Evolutionary conservation across 805 yeast species (phyloP), one percentile per base, ranked within the genome.

Genomic region (Zygotorulaspora danielsina): DNA sequence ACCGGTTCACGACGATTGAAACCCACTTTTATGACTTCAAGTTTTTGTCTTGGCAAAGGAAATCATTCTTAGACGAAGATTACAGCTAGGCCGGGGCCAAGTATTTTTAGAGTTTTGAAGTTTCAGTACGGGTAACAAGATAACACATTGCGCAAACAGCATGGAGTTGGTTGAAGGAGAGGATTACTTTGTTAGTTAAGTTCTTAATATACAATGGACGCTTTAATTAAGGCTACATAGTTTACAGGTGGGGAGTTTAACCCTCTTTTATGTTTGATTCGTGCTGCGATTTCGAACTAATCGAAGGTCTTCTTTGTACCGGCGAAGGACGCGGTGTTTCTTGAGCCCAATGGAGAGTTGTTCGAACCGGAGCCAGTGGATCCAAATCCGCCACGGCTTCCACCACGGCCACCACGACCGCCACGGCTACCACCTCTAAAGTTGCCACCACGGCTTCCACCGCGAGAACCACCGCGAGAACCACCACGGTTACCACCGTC

Each of bases 281-380:
- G n/a, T n/a, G n/a, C n/a, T n/a, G 5, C 17, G 37, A n/a, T 11
- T 25, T 10, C 24, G n/a, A 16, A 47, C 63, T 77, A 82, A 68
- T 84, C 89, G 57, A 84, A 84, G 47, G 90, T 82, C 67, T 78
- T 84, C 72, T 84, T 84, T 64, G 75, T 75, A 61, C 96, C 96
- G 70, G 77, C 73, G 79, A 88, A 88, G 53, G 78, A 79, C 53
- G 79, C 75, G 44, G 70, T 64, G 46, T 54, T 54, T 59, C 63
- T 61, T 17, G 53, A 34, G 29, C 66, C 65, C 54, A 75, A 72
- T 54, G 84, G 81, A 45, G 78, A 69, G 43, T 78, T 70, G 71
- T 80, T 80, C 51, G 87, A 79, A 55, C 88, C 82, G 34, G 80
- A 69, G 46, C 69, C 66, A 21, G 64, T 51, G 41, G 61, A 63